Percentiles rank a stretch among this genome's conserved stretches.
phyloP scores from a whole-genome alignment of 2,329 filamentous ascomycete species.

The Penicillium sp. region DNA sequence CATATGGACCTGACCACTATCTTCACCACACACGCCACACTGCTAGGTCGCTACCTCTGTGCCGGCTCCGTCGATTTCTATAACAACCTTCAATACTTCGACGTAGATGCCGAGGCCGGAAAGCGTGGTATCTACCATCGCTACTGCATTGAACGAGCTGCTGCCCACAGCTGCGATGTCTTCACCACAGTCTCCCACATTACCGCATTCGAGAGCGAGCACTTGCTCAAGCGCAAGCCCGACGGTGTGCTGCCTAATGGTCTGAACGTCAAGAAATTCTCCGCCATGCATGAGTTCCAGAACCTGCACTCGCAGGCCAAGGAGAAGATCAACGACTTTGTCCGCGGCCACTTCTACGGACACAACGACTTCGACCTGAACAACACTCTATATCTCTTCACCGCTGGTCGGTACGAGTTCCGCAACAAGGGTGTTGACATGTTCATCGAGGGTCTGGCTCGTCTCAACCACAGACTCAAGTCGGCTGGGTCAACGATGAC shows the following conservation, averaged over 20 bases:
- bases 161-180: slow-evolving; percentile 86
- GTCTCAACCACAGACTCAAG: slow-evolving; percentile 91
- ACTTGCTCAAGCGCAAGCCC: slow-evolving; percentile 93
- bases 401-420: slow-evolving; percentile 93
- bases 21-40: slow-evolving; percentile 95
- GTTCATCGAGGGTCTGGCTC: slow-evolving; percentile 96
- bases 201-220: slow-evolving; percentile 96
- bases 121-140: slow-evolving; percentile 98
- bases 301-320: slow-evolving; percentile 95
- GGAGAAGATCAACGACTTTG: slow-evolving; percentile 97
- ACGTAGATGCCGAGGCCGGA: slow-evolving; percentile 91
- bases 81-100: slow-evolving; percentile 96
- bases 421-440: slow-evolving; percentile 98
- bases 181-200: slow-evolving; percentile 99
- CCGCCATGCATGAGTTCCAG: slow-evolving; percentile 97
- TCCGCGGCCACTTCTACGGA: slow-evolving; percentile 95
- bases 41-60: slow-evolving; percentile 92
- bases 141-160: slow-evolving; percentile 94
- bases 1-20: slow-evolving; percentile 96
- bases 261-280: slow-evolving; percentile 97
- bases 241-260: slow-evolving; percentile 95
- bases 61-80: slow-evolving; percentile 98
- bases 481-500: slow-evolving; percentile 78
- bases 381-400: slow-evolving; percentile 97
- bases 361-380: slow-evolving; percentile 96